Evolutionary conservation across 2,329 filamentous ascomycete genomes (phyloP), one percentile per base, ranked within the genome.

Genomic region (Fusarium setosum): DNA sequence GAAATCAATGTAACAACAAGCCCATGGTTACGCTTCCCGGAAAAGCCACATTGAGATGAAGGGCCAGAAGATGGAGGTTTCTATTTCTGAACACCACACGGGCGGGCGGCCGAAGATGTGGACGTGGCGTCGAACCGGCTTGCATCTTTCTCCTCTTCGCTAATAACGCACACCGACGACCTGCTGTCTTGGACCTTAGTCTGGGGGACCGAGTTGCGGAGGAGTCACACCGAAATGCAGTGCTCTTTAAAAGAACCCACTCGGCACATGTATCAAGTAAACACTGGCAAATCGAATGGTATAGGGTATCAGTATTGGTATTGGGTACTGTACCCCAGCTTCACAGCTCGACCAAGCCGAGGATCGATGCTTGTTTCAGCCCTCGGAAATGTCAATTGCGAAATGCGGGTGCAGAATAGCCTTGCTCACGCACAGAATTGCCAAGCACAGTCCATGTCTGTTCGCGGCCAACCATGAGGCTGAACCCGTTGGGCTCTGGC

Each of bases 71-170:
- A 63, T 55, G 41, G 41, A 11, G 23, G 66, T 59, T 66, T 63
- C 69, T 71, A 69, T 69, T 68, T 67, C 44, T 64, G 37, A 67
- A 49, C 40, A 20, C 34, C 50, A 51, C 34, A 45, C 26, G 18
- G n/a, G n/a, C n/a, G n/a, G n/a, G 20, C 26, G 21, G 47, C 31
- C 41, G 24, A 45, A 12, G 12, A 29, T 29, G n/a, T n/a, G 20
- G 24, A 59, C 32, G 48, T 31, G 56, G 55, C 31, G 47, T 58
- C 35, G 34, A 65, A 18, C 55, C 41, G 41, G 23, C 59, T 29
- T 65, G 53, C 56, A 57, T 53, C 20, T n/a, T n/a, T 41, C 32
- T 35, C 37, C 40, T n/a, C 35, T 9, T 32, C 5, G 4, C 47
- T 8, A 42, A 32, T 8, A 29, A 37, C 17, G 44, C n/a, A 21